Conservation (phyloP, 2,329 filamentous ascomycete genomes). For the Paramyrothecium roridum region DNA sequence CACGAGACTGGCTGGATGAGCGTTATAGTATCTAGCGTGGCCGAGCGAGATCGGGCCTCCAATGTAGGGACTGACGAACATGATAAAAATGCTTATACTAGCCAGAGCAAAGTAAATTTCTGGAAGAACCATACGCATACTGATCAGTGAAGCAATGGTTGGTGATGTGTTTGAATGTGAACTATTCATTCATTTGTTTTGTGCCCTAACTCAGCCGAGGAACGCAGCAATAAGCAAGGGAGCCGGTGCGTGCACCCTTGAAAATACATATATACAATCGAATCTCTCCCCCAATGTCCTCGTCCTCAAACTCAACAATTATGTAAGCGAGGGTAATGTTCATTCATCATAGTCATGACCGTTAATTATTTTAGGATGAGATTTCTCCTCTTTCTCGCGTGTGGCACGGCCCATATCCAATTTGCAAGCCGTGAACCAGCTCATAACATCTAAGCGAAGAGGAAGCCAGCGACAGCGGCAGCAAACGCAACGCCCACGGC, state of each 20-base stretch:
- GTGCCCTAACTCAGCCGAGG: not conserved
- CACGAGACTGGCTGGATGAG: not conserved
- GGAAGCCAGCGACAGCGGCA: slow-evolving; percentile 20
- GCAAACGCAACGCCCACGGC: slow-evolving; percentile 21
- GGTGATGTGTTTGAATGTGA: not conserved
- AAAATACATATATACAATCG: not conserved
- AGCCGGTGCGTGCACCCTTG: not conserved
- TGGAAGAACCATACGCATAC: no score
- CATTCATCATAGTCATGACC: not conserved
- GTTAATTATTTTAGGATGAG: not conserved
- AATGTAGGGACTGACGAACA: no score
- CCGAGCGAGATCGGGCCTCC: not conserved
- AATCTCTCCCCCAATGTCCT: not conserved
- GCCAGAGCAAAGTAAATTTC: no score
- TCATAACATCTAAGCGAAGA: slow-evolving; percentile 18
- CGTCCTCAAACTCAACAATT: not conserved
- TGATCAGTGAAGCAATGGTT: no score
- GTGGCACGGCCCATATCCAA: no score
- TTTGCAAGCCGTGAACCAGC: no score
- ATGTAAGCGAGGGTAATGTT: not conserved
- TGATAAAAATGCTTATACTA: no score
- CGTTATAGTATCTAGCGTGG: not conserved
- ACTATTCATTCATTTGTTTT: not conserved
- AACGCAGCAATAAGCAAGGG: not conserved
- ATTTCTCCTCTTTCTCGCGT: no score